Conservation (phyloP, 1,284 basidiomycete species). For the Cutaneotrichosporon cyanovorans region DNA sequence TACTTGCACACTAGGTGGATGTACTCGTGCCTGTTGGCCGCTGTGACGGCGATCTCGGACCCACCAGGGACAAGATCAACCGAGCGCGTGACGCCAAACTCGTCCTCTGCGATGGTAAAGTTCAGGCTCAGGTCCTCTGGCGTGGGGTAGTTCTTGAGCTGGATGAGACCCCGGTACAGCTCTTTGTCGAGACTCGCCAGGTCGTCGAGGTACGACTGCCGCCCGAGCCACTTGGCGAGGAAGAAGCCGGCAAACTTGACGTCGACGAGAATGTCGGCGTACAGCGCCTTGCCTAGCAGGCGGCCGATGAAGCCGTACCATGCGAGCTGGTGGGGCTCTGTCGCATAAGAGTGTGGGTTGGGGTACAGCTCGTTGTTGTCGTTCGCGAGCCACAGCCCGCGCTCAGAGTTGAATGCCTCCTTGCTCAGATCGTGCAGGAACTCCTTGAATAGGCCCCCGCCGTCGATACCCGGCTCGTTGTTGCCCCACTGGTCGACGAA, state of each 20-base stretch:
- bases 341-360: conserved; percentile 81
- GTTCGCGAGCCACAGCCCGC: conserved; percentile 87
- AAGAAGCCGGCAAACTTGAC: conserved; percentile 95
- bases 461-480: conserved; percentile 54
- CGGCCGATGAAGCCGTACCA: conserved; percentile 90
- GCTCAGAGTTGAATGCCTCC: conserved; percentile 89
- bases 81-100: conserved; percentile 74
- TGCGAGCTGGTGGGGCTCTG: conserved; percentile 68
- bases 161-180: conserved; percentile 75
- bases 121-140: conserved; percentile 87
- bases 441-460: conserved; percentile 96
- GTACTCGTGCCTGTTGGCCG: conserved; percentile 81
- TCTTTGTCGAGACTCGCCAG: conserved; percentile 85
- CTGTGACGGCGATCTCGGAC: conserved; percentile 76
- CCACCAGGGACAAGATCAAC: conserved; percentile 79
- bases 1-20: conserved; percentile 87
- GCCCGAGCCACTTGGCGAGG: conserved; percentile 65
- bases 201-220: conserved; percentile 83
- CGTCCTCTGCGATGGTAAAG: conserved; percentile 83
- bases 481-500: conserved; percentile 69
- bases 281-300: conserved; percentile 90
- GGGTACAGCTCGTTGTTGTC: conserved; percentile 90
- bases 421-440: conserved; percentile 88
- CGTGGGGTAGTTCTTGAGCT: conserved; percentile 81
- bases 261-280: conserved; percentile 94